phyloP scores from a whole-genome alignment of 768 basidiomycete species.

The Hebeloma cylindrosporum region DNA sequence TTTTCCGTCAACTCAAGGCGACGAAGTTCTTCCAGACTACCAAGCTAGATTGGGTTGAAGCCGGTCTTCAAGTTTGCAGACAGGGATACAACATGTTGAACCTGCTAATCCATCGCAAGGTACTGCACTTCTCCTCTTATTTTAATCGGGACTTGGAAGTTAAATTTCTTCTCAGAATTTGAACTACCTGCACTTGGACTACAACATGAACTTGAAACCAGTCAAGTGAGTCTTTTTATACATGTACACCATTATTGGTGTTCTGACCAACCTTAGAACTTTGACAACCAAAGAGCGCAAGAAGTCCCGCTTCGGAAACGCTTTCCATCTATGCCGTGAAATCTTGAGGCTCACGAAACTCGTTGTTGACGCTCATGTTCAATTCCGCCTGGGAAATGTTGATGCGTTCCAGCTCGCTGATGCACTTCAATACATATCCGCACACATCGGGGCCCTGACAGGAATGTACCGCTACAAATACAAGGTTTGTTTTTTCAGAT shows the following conservation, averaged over 20 bases:
- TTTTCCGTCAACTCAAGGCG: slow-evolving; percentile 95
- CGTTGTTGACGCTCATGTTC: slow-evolving; percentile 98
- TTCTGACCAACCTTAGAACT: slow-evolving; percentile 54
- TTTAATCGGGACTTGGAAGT: not conserved
- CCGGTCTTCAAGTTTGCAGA: slow-evolving; percentile 95
- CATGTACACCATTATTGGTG: slow-evolving; percentile 10
- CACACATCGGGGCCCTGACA: slow-evolving; percentile 95
- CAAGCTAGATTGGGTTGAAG: slow-evolving; percentile 97
- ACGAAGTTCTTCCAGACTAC: slow-evolving; percentile 99
- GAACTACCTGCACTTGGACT: slow-evolving; percentile 94
- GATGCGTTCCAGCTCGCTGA: slow-evolving; percentile 99
- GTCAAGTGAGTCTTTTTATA: slow-evolving; percentile 56
- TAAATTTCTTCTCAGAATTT: slow-evolving; percentile 54
- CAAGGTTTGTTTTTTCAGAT: slow-evolving; percentile 56
- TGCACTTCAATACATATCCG: slow-evolving; percentile 96
- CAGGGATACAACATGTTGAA: slow-evolving; percentile 99
- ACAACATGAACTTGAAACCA: slow-evolving; percentile 99
- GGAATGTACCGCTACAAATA: slow-evolving; percentile 99
- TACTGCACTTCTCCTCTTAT: slow-evolving; percentile 27
- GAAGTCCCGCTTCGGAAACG: slow-evolving; percentile 99
- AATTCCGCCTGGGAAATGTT: slow-evolving; percentile 96
- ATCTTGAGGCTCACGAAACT: slow-evolving; percentile 97
- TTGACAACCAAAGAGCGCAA: slow-evolving; percentile 99
- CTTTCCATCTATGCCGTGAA: slow-evolving; percentile 97
- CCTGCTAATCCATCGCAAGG: slow-evolving; percentile 97